A percentile compares a stretch with the other conserved stretches of the same genome.
Evolutionary conservation across 2,329 filamentous ascomycete species (phyloP).

Genomic region (Didymella exigua): DNA sequence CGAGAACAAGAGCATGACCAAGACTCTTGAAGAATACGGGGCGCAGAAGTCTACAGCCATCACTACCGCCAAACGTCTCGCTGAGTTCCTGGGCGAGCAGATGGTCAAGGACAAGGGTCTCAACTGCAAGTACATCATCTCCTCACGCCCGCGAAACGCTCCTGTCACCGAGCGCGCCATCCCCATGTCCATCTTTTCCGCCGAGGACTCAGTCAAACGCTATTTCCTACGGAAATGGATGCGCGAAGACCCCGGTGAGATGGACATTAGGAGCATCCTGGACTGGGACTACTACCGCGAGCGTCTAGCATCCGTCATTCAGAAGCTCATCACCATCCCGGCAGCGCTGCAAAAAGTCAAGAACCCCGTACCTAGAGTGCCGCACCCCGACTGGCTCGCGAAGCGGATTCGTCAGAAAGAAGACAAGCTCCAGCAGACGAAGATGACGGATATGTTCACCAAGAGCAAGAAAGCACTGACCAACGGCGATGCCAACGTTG

Average conservation of each 20-base stretch:
- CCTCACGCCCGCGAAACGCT: slow-evolving; percentile 79
- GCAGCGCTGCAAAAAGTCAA: slow-evolving; percentile 92
- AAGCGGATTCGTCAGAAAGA: slow-evolving; percentile 93
- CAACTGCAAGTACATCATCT: slow-evolving; percentile 99
- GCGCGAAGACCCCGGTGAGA: slow-evolving; percentile 87
- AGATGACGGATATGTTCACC: slow-evolving; percentile 90
- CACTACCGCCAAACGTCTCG: slow-evolving; percentile 91
- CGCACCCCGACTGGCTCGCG: slow-evolving; percentile 96
- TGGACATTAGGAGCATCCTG: slow-evolving; percentile 85
- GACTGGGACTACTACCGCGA: slow-evolving; percentile 99
- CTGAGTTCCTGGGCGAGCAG: slow-evolving; percentile 94
- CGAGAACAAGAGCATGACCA: slow-evolving; percentile 97
- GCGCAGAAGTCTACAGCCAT: slow-evolving; percentile 98
- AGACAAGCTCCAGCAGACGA: slow-evolving; percentile 97
- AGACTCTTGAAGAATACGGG: slow-evolving; percentile 96
- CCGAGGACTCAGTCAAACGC: slow-evolving; percentile 84
- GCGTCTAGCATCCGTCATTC: slow-evolving; percentile 93
- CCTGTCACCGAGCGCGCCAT: slow-evolving; percentile 94
- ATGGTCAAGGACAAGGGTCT: slow-evolving; percentile 99
- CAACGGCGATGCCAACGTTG: slow-evolving; percentile 70
- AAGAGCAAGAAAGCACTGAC: slow-evolving; percentile 73
- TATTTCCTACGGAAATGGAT: slow-evolving; percentile 94
- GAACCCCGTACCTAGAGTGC: slow-evolving; percentile 91
- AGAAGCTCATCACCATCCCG: slow-evolving; percentile 98
- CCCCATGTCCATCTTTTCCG: slow-evolving; percentile 95